A percentile compares a stretch with the other conserved stretches of the same genome.
phyloP scores from a whole-genome alignment of 106 monocot genomes.

The Phalaenopsis equestris region DNA sequence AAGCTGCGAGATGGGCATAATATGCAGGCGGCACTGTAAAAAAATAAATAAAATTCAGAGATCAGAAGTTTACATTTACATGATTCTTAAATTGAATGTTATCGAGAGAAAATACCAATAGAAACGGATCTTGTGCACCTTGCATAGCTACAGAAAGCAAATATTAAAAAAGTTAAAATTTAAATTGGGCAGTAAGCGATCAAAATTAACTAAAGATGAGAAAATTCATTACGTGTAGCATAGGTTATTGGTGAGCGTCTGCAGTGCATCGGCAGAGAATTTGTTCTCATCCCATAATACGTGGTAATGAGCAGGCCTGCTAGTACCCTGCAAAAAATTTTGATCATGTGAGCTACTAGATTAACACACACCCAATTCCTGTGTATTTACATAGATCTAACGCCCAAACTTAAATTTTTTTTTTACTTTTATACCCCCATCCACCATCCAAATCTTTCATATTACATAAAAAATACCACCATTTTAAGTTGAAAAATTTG shows the following conservation, averaged over 20 bases:
- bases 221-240: slow-evolving; percentile 13
- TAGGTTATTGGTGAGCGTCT: slow-evolving; percentile 13
- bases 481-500: too few relatives aligned
- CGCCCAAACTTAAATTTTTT: too few relatives aligned
- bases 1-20: slow-evolving; percentile 79
- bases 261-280: slow-evolving; percentile 8
- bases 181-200: neutral
- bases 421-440: too few relatives aligned
- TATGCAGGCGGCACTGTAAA: slow-evolving; percentile 71
- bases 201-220: neutral
- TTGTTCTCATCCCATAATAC: slow-evolving; percentile 17
- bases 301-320: slow-evolving; percentile 9
- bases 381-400: too few relatives aligned
- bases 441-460: too few relatives aligned
- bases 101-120: slow-evolving; percentile 39
- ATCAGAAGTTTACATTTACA: too few relatives aligned
- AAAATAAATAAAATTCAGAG: neutral
- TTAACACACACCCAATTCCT: too few relatives aligned
- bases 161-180: neutral
- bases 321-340: slow-evolving; percentile 1
- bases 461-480: too few relatives aligned
- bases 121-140: slow-evolving; percentile 88
- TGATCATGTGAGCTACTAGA: too few relatives aligned
- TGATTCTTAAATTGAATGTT: neutral
- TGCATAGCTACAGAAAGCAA: slow-evolving; percentile 48